Conservation (phyloP, 1,284 basidiomycete genomes). For the Heliocybe sulcata region DNA sequence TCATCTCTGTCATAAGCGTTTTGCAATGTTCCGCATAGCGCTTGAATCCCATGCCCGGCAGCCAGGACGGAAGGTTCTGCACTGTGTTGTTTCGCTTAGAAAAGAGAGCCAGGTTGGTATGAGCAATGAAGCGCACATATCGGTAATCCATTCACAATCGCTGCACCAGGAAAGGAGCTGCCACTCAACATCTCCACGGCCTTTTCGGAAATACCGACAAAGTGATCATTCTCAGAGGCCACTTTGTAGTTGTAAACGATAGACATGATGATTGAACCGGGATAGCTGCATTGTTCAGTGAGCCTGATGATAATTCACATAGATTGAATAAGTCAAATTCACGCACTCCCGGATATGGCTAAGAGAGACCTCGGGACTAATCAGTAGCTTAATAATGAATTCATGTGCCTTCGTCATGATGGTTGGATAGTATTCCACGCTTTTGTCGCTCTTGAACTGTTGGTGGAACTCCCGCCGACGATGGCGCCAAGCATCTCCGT, state of each 20-base stretch:
- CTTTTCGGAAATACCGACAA: too few relatives aligned
- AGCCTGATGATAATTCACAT: too few relatives aligned
- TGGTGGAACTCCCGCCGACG: constrained; percentile 1
- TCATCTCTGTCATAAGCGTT: background rate
- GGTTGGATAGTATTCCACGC: background rate
- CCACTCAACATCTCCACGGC: too few relatives aligned
- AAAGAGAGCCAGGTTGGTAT: too few relatives aligned
- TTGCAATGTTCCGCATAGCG: background rate
- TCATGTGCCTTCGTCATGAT: background rate
- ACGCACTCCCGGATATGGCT: background rate
- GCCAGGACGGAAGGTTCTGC: background rate
- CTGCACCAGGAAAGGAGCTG: too few relatives aligned
- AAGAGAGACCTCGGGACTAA: background rate
- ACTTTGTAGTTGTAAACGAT: too few relatives aligned
- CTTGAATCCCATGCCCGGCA: background rate
- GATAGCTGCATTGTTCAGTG: too few relatives aligned
- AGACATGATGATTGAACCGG: too few relatives aligned
- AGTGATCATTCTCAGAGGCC: too few relatives aligned
- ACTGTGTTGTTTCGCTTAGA: background rate
- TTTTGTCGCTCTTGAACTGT: background rate
- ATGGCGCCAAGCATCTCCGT: background rate
- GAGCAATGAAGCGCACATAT: too few relatives aligned
- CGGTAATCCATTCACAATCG: too few relatives aligned
- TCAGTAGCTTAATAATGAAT: background rate
- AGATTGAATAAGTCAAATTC: too few relatives aligned